Base-by-base conservation (phyloP, 306 rosid genomes). In the Cotoneaster glaucophyllus region DNA sequence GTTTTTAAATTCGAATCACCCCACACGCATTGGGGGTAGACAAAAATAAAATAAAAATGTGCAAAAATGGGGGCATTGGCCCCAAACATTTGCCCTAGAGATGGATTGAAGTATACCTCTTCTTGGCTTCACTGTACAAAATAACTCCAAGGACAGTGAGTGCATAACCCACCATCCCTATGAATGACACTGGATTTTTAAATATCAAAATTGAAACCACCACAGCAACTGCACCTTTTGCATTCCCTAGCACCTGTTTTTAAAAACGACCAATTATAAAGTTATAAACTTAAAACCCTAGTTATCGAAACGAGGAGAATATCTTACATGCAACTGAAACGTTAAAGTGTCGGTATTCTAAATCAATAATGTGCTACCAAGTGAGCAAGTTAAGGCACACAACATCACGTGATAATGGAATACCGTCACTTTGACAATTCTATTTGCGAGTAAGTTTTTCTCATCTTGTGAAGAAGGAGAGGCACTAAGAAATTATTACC, bases 191-290 rank as follows among this genome's bases (percentile, higher is more conserved):
- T 57, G 96, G 96, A 78, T 90, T 90, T 64, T 79, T 74, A 31
- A 88, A 90, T 34, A 88, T 84, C 85, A 88, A 73, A 62, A 90
- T 83, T 31, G 96, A 90, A 68, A 90, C 77, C 39, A 87, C 90
- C 48, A 90, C 96, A 37, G 90, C 91, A 67, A 87, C 90, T 6
- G 90, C 91, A 15, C 91, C 91, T 72, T 87, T 89, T 37, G 91
- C 94, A 79, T 90, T 86, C 75, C 96, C 92, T 50, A 88, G 78
- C 13, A 89, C 91, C 54, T 50, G 54, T 50, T 50, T 50, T 50
- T 0, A 15, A 50, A 18, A 50, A 15, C 2, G 54, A 50, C 21
- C 54, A 17, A 50, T 50, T 15, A 15, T 50, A 17, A 15, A 17
- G 54, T 50, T 18, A 15, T 6, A 50, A 48, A 4, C 18, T 50